Conservation (phyloP, 306 rosid genomes). For the Senna siamea region DNA sequence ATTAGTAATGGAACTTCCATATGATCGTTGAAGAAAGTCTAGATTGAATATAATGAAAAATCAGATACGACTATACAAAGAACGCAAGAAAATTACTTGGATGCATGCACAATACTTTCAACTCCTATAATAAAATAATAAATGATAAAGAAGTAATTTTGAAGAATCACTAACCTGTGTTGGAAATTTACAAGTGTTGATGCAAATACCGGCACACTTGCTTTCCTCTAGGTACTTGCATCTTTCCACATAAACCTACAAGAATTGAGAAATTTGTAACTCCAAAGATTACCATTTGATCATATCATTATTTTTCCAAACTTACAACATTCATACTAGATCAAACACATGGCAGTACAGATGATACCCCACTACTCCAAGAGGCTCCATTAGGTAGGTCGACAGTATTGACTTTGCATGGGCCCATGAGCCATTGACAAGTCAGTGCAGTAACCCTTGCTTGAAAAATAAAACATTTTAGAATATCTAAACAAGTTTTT, state of each 20-base stretch:
- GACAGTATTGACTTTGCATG: slow-evolving; percentile 74
- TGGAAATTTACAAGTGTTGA: slow-evolving; percentile 90
- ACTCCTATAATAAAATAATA: background rate
- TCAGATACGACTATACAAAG: slow-evolving; percentile 16
- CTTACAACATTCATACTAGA: slow-evolving; percentile 3
- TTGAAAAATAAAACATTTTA: slow-evolving; percentile 48
- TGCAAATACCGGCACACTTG: slow-evolving; percentile 83
- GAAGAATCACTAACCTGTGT: slow-evolving; percentile 72
- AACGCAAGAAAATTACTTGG: slow-evolving; percentile 16
- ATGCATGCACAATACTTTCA: slow-evolving; percentile 8
- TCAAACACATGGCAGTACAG: slow-evolving; percentile 35
- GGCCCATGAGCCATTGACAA: slow-evolving; percentile 97
- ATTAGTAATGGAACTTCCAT: slow-evolving; percentile 88
- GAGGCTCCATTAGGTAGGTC: slow-evolving; percentile 71
- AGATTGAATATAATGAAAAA: slow-evolving; percentile 28
- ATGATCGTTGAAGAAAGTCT: slow-evolving; percentile 85
- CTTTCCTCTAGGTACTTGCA: slow-evolving; percentile 95
- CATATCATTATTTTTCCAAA: slow-evolving; percentile 5
- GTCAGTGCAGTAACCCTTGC: slow-evolving; percentile 94
- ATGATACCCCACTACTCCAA: slow-evolving; percentile 76
- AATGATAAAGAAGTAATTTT: background rate
- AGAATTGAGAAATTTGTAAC: slow-evolving; percentile 25
- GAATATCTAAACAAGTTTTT: slow-evolving; percentile 39
- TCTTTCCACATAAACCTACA: slow-evolving; percentile 84
- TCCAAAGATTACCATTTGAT: slow-evolving; percentile 9